Percentiles rank a stretch among this genome's conserved stretches.
phyloP scores from a whole-genome alignment of 2,329 filamentous ascomycete genomes.

The Sporothrix schenckii region DNA sequence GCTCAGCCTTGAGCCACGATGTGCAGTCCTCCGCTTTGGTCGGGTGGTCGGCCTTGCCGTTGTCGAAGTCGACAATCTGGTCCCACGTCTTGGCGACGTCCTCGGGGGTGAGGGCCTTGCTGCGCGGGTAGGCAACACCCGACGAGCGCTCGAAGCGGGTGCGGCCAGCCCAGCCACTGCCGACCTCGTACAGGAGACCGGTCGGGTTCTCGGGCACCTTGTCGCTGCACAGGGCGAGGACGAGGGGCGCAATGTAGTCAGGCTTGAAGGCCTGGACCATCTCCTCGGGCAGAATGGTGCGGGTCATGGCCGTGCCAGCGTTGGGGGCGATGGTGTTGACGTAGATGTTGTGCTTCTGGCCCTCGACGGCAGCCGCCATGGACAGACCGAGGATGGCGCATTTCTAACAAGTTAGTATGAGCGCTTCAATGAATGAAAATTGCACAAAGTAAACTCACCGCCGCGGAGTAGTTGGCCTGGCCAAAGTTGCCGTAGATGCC shows the following conservation, averaged over 20 bases:
- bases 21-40: conserved; percentile 75
- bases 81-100: conserved; percentile 75
- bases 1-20: conserved; percentile 76
- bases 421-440: not conserved
- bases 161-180: conserved; percentile 87
- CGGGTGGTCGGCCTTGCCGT: conserved; percentile 84
- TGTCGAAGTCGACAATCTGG: conserved; percentile 82
- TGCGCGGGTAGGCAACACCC: conserved; percentile 87
- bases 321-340: conserved; percentile 99
- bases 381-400: conserved; percentile 94
- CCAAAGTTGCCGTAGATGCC: conserved; percentile 99
- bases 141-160: conserved; percentile 94
- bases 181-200: conserved; percentile 89
- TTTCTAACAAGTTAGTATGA: conserved; percentile 59
- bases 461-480: conserved; percentile 94
- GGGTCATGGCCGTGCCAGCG: conserved; percentile 93
- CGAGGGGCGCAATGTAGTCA: conserved; percentile 93
- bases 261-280: conserved; percentile 99
- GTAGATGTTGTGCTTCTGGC: conserved; percentile 95
- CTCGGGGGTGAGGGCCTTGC: conserved; percentile 82
- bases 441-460: conserved; percentile 57
- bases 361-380: conserved; percentile 87
- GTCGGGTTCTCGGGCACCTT: conserved; percentile 81
- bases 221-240: conserved; percentile 82
- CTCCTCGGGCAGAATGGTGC: conserved; percentile 92